Evolutionary conservation across 2,329 filamentous ascomycete genomes (phyloP).

Genomic region (Macrophomina pseudophaseolina): DNA sequence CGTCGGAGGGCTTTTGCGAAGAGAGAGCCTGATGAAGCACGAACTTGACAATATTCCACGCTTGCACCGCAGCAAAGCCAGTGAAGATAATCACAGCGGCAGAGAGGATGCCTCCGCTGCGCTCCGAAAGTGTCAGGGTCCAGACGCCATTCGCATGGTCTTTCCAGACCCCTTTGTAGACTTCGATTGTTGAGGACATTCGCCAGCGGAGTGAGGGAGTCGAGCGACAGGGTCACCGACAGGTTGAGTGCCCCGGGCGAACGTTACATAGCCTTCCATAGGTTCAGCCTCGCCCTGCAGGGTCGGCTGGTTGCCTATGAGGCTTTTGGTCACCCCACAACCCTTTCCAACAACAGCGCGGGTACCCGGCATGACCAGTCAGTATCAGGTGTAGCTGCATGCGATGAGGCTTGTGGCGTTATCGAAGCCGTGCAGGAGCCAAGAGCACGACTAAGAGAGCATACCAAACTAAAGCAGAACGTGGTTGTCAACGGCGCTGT

Average conservation of each 20-base stretch:
- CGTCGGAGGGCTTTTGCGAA: background rate
- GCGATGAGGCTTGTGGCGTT: background rate
- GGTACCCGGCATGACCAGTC: background rate
- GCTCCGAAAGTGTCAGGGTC: background rate
- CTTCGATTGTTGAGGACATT: background rate
- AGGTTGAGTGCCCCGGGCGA: no score
- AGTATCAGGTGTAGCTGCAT: background rate
- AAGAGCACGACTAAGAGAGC: background rate
- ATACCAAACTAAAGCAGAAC: background rate
- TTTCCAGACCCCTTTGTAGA: background rate
- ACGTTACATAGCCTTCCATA: background rate
- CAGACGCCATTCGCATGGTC: background rate
- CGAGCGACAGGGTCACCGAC: no score
- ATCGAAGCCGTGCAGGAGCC: background rate
- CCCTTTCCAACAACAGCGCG: conserved; percentile 1
- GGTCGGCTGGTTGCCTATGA: background rate
- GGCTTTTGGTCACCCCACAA: background rate
- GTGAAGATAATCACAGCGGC: background rate
- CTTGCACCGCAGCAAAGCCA: background rate
- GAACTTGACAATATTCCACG: conserved; percentile 10
- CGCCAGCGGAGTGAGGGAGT: background rate
- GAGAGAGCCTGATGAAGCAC: conserved; percentile 1
- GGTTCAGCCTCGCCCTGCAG: background rate
- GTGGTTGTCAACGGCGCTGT: background rate
- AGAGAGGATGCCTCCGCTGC: background rate